Conservation (phyloP, 2,329 filamentous ascomycete species). For the Aquanectria penicillioides region DNA sequence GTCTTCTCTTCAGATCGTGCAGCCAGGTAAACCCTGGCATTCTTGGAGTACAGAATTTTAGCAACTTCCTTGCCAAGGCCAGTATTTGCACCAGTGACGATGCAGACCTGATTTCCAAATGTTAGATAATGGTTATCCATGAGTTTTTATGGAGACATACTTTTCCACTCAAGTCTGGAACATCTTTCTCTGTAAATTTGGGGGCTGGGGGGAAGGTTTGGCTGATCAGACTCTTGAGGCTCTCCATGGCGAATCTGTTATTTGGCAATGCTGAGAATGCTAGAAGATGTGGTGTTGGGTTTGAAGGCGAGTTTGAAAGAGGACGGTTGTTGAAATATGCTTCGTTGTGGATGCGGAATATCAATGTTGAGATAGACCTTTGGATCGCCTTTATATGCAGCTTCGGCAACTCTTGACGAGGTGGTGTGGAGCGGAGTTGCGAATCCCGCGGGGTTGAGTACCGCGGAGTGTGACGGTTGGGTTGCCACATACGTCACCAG, state of each 20-base stretch:
- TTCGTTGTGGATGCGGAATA: too few relatives aligned
- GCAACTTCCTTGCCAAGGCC: conserved; percentile 61
- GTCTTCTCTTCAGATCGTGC: conserved; percentile 57
- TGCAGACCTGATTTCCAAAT: conserved; percentile 53
- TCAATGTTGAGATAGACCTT: too few relatives aligned
- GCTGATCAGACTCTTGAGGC: background rate
- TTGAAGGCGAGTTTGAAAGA: background rate
- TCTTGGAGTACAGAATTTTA: conserved; percentile 62
- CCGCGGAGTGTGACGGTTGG: too few relatives aligned
- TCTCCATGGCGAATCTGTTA: background rate
- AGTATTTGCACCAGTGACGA: conserved; percentile 56
- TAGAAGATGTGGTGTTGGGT: background rate
- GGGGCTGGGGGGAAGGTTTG: conserved; percentile 1
- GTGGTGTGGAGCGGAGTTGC: too few relatives aligned
- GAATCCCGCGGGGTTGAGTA: too few relatives aligned
- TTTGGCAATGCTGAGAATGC: background rate
- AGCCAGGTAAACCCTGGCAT: conserved; percentile 64
- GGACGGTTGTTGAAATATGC: too few relatives aligned
- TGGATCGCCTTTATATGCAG: too few relatives aligned
- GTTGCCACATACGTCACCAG: too few relatives aligned
- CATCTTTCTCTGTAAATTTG: conserved; percentile 14
- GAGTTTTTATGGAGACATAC: background rate
- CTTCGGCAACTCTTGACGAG: too few relatives aligned
- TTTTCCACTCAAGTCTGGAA: conserved; percentile 13
- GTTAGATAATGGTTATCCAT: background rate